These are phyloP conservation scores for Helianthus annuus DNA, from an alignment of 129 eudicot genomes.

Conservation along the genomic window HanXRQr2.0-SUNRISE NC_035440.2:3537891-3538390, in stretches of 20 bases:
- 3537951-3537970: constrained; percentile 8
- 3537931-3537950: not conserved
- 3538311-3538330: constrained; percentile 23
- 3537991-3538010: not conserved
- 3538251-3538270: not conserved
- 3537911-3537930: not conserved
- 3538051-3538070: too few species aligned
- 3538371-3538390: constrained; percentile 21
- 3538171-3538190: too few species aligned
- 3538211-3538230: too few species aligned
- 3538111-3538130: too few species aligned
- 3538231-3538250: not conserved
- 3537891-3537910: not conserved
- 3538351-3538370: constrained; percentile 24
- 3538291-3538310: not conserved
- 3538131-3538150: too few species aligned
- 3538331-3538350: constrained; percentile 11
- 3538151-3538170: too few species aligned
- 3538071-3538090: too few species aligned
- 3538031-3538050: too few species aligned
- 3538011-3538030: not conserved
- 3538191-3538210: too few species aligned
- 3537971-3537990: constrained; percentile 5
- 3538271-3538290: not conserved
- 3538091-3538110: too few species aligned